Evolutionary conservation across 2,329 filamentous ascomycete genomes (phyloP), one percentile per base, ranked within the genome.

Genomic region (Trichoderma polysporum): DNA sequence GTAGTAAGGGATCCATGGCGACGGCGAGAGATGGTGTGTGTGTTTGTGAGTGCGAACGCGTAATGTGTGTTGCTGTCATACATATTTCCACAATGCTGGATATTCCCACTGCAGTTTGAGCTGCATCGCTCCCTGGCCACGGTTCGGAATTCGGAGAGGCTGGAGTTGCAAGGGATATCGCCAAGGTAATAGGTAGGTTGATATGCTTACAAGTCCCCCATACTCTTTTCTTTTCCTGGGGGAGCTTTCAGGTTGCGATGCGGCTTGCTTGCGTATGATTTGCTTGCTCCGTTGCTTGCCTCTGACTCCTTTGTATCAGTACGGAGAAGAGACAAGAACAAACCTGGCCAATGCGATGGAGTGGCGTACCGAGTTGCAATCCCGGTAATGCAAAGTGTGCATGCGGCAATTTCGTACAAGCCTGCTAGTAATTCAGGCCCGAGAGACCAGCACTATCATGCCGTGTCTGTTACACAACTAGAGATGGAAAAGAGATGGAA

Each of bases 81-180:
- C 50, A 56, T 64, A 56, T 64, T 54, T 37, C 60, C 60, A 37
- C 37, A 64, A 12, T 7, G 60, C 60, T 64, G 60, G 50, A 27
- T 63, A 35, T 63, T 54, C 35, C 49, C 35, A 54, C 49, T 25
- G 19, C 31, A 15, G 41, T 61, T 35, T 63, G 60, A 53, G 49
- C 33, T 53, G 59, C 59, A 62, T 62, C 59, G 15, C 37, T 49
- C 25, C 59, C 59, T 8, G 39, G 35, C 49, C 35, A 19, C 33
- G 33, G 47, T 22, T 45, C 59, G 59, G 22, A 29, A 45, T 29
- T 22, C 22, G 59, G 27, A 47, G 19, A 39, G 35, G 22, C 15
- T 25, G 31, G 17, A 6, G 25, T 25, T 17, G 22, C 22, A 50
- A 25, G 25, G 22, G 5, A 15, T 52, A 33, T 31, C 8, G 31